phyloP scores from a whole-genome alignment of 2,329 filamentous ascomycete species.

The Apiospora sp. region DNA sequence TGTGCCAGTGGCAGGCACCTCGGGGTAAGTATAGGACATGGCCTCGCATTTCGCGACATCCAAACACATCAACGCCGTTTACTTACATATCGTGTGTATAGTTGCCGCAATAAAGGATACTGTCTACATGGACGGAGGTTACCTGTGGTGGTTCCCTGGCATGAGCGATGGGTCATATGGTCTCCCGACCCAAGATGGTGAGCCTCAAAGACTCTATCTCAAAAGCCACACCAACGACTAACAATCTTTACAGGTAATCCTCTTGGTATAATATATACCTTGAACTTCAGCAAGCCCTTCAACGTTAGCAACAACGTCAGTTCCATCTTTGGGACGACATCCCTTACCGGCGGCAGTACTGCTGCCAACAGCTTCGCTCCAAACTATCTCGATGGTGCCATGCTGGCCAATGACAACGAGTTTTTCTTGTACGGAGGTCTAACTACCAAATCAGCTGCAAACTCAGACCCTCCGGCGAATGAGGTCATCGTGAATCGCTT shows the following conservation, averaged over 20 bases:
- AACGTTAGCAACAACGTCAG: slow-evolving; percentile 61
- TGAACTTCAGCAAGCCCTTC: slow-evolving; percentile 67
- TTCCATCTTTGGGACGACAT: slow-evolving; percentile 54
- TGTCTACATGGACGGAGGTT: slow-evolving; percentile 71
- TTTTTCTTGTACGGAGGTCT: slow-evolving; percentile 72
- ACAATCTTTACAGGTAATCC: slow-evolving; percentile 54
- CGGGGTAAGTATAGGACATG: slow-evolving; percentile 41
- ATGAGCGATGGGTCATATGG: slow-evolving; percentile 52
- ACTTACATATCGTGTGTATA: slow-evolving; percentile 54
- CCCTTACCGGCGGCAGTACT: slow-evolving; percentile 54
- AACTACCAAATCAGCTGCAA: slow-evolving; percentile 40
- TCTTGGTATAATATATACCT: slow-evolving; percentile 60
- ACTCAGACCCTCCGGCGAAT: slow-evolving; percentile 50
- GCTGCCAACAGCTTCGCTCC: slow-evolving; percentile 60
- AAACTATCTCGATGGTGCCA: slow-evolving; percentile 67
- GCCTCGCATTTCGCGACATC: neutral
- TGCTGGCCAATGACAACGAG: slow-evolving; percentile 70
- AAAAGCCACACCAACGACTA: slow-evolving; percentile 12
- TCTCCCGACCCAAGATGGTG: slow-evolving; percentile 49
- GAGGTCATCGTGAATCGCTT: slow-evolving; percentile 59
- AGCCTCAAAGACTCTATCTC: slow-evolving; percentile 32
- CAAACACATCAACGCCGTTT: slow-evolving; percentile 28
- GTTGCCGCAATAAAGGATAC: slow-evolving; percentile 67
- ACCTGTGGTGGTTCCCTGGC: slow-evolving; percentile 60
- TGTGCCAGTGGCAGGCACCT: slow-evolving; percentile 63